Evolutionary conservation across 2,329 filamentous ascomycete genomes (phyloP).

Genomic region (Bisporella sp.): DNA sequence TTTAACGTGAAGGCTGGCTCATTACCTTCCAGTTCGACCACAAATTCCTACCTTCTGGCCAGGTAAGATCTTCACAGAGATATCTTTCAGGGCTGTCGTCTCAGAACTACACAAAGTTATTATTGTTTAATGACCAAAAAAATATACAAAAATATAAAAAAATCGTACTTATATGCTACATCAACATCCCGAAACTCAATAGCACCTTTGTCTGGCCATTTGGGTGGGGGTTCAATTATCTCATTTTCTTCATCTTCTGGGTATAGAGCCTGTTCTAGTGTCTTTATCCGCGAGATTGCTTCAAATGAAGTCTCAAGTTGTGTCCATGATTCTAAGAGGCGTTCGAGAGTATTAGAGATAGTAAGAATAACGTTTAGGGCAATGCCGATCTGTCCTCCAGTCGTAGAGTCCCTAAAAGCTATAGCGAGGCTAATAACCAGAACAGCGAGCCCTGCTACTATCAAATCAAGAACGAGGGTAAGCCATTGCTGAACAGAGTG

Average conservation of each 20-base stretch:
- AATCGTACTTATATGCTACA: conserved; percentile 18
- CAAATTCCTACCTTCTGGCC: conserved; percentile 44
- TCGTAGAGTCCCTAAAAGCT: not conserved
- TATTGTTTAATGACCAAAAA: not conserved
- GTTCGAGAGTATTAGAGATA: conserved; percentile 29
- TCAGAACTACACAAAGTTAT: conserved; percentile 1
- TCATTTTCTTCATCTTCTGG: conserved; percentile 27
- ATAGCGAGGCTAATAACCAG: not conserved
- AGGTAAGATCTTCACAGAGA: conserved; percentile 9
- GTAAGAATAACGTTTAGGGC: conserved; percentile 36
- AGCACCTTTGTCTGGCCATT: conserved; percentile 27
- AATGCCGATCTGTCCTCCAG: conserved; percentile 6
- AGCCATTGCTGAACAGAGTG: not conserved
- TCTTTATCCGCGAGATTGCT: conserved; percentile 46
- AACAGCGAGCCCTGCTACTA: not conserved
- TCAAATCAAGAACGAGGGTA: not conserved
- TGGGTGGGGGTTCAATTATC: not conserved
- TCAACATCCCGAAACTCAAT: conserved; percentile 26
- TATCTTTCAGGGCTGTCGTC: conserved; percentile 8
- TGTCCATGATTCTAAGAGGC: conserved; percentile 42
- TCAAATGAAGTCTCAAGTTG: conserved; percentile 51
- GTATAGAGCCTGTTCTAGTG: conserved; percentile 38
- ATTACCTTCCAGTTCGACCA: conserved; percentile 30
- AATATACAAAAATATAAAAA: not conserved
- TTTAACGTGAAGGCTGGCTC: not conserved